phyloP scores from a whole-genome alignment of 202 grass and related monocot genomes.

The Eragrostis tef region DNA sequence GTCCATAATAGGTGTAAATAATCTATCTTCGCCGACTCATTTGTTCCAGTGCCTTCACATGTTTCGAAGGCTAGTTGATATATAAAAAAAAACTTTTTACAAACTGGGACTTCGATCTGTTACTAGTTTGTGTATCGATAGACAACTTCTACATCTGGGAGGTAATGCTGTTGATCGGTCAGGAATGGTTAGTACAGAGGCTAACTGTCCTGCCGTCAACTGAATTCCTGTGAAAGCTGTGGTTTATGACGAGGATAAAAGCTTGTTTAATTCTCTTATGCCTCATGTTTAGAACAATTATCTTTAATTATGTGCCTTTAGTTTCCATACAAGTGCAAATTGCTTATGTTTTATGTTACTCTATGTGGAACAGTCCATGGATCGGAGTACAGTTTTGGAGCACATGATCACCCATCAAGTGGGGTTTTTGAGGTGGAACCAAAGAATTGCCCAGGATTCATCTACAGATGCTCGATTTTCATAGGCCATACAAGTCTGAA shows the following conservation, averaged over 20 bases:
- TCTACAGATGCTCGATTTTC: conserved; percentile 78
- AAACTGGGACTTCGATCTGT: background rate
- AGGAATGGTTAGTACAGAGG: conserved; percentile 9
- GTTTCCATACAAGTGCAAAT: conserved; percentile 28
- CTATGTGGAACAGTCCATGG: conserved; percentile 69
- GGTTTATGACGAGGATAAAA: conserved; percentile 11
- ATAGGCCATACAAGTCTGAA: conserved; percentile 66
- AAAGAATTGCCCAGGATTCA: conserved; percentile 80
- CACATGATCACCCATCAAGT: conserved; percentile 76
- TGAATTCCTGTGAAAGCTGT: conserved; percentile 5
- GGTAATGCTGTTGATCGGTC: conserved; percentile 14
- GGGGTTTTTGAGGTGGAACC: conserved; percentile 98
- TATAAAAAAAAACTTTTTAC: background rate
- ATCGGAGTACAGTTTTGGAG: conserved; percentile 89
- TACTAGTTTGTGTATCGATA: conserved; percentile 11
- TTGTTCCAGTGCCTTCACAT: background rate
- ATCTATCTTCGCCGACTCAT: background rate
- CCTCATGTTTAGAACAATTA: conserved; percentile 5
- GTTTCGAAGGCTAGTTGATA: conserved; percentile 1
- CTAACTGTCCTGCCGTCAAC: background rate
- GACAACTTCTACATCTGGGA: conserved; percentile 1
- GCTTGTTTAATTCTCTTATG: background rate
- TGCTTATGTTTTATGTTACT: conserved; percentile 44
- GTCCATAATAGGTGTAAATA: background rate
- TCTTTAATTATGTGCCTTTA: conserved; percentile 11